Evolutionary conservation across 441 rosid species (phyloP).

Genomic region (Erodium moschatum): DNA sequence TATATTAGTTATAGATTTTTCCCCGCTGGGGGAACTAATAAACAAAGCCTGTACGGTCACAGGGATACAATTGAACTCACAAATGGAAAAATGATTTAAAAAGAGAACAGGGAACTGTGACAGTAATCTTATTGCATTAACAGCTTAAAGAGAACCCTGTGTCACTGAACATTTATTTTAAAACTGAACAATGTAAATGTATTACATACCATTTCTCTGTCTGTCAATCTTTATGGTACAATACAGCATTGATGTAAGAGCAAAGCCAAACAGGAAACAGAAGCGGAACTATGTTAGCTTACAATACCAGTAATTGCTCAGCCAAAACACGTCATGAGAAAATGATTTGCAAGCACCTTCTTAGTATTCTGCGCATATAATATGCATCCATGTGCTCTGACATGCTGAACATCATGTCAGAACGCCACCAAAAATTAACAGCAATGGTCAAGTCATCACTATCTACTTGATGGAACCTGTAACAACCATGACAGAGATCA

Average conservation of each 20-base stretch:
- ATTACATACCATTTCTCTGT: conserved; percentile 72
- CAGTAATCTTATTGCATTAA: background rate
- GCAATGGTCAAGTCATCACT: conserved; percentile 72
- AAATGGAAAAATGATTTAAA: background rate
- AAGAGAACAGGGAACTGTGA: background rate
- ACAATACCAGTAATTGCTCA: conserved; percentile 13
- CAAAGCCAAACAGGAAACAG: conserved; percentile 19
- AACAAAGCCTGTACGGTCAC: background rate
- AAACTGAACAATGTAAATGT: conserved; percentile 18
- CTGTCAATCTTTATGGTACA: conserved; percentile 50
- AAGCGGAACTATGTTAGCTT: conserved; percentile 29
- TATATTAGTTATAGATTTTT: background rate
- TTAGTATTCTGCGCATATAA: conserved; percentile 65
- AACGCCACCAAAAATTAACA: conserved; percentile 90
- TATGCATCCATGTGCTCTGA: conserved; percentile 83
- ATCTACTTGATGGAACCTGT: conserved; percentile 86
- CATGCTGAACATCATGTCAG: conserved; percentile 52
- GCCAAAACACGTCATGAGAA: conserved; percentile 12
- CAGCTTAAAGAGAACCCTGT: background rate
- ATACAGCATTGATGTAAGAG: conserved; percentile 16
- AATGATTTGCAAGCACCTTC: conserved; percentile 40
- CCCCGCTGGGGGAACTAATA: background rate
- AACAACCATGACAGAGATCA: conserved; percentile 25
- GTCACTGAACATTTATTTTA: background rate
- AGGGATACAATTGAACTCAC: background rate